Evolutionary conservation across 2,329 filamentous ascomycete genomes (phyloP).

Genomic region (Mycocentrospora acerina): DNA sequence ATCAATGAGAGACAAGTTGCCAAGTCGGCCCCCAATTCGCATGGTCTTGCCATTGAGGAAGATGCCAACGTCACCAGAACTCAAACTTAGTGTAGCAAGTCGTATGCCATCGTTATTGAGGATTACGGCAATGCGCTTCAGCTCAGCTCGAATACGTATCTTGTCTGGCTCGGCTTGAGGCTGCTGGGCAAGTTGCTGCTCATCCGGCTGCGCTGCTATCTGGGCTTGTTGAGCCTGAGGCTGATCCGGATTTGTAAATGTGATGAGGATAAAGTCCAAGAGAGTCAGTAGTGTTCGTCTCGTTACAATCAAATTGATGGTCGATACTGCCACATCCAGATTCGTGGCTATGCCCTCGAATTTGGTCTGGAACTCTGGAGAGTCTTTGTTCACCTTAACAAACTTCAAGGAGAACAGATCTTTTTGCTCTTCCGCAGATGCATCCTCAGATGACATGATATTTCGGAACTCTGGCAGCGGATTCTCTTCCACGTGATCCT

Average conservation of each 20-base stretch:
- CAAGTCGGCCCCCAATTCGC: constrained; percentile 82
- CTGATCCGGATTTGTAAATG: constrained; percentile 71
- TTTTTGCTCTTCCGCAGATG: constrained; percentile 67
- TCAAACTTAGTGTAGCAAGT: constrained; percentile 87
- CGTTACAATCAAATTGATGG: constrained; percentile 94
- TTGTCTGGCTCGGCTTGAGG: constrained; percentile 61
- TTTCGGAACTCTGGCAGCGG: constrained; percentile 90
- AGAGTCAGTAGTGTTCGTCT: constrained; percentile 88
- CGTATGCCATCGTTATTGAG: constrained; percentile 97
- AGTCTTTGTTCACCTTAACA: constrained; percentile 82
- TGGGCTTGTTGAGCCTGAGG: constrained; percentile 42
- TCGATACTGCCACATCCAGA: constrained; percentile 85
- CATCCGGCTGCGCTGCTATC: constrained; percentile 31
- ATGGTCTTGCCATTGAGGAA: constrained; percentile 85
- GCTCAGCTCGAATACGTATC: constrained; percentile 87
- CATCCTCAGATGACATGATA: constrained; percentile 89
- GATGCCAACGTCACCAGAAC: constrained; percentile 86
- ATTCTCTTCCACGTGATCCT: constrained; percentile 90
- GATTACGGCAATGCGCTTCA: constrained; percentile 91
- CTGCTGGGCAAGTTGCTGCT: constrained; percentile 41
- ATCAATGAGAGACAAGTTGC: constrained; percentile 84
- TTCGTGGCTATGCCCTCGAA: constrained; percentile 95
- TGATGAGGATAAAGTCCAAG: constrained; percentile 89
- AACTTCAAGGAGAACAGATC: constrained; percentile 88
- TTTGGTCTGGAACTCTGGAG: constrained; percentile 87